These are phyloP conservation scores for Tolypocladium endophyticum DNA, from an alignment of 2,329 filamentous ascomycete genomes.

Conservation along the genomic window DNA sequence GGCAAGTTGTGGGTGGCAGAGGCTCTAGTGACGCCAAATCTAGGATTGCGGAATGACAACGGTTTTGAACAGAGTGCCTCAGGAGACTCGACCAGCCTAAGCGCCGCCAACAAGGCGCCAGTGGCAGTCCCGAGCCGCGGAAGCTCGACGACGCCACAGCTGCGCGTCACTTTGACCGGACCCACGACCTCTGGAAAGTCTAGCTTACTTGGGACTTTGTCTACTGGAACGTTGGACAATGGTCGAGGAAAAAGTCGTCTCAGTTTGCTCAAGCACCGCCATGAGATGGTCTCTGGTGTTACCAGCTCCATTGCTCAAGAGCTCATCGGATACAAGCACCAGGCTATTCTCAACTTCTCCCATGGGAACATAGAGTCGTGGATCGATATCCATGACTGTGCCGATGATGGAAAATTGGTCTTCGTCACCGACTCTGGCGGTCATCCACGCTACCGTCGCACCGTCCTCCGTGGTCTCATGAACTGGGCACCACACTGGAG, in stretches of 20 bases:
- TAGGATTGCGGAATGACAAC: constrained; percentile 27
- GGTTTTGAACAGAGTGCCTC: background rate
- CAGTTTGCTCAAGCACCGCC: constrained; percentile 80
- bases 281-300: constrained; percentile 83
- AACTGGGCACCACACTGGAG: constrained; percentile 96
- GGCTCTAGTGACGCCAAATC: constrained; percentile 70
- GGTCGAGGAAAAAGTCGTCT: constrained; percentile 82
- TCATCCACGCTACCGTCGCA: constrained; percentile 79
- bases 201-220: constrained; percentile 76
- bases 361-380: constrained; percentile 82
- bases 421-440: constrained; percentile 90
- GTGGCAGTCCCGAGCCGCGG: constrained; percentile 24
- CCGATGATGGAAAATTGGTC: constrained; percentile 64
- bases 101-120: background rate
- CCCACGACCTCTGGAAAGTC: constrained; percentile 90
- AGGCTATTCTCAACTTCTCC: constrained; percentile 67
- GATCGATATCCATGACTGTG: constrained; percentile 82
- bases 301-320: constrained; percentile 95
- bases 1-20: constrained; percentile 79
- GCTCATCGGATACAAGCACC: constrained; percentile 67
- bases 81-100: background rate
- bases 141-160: constrained; percentile 55
- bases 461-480: constrained; percentile 78
- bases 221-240: constrained; percentile 82
- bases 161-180: constrained; percentile 79